Evolutionary conservation across 2,329 filamentous ascomycete genomes (phyloP), one percentile per base, ranked within the genome.

Genomic region (Myriosclerotinia curreyana): DNA sequence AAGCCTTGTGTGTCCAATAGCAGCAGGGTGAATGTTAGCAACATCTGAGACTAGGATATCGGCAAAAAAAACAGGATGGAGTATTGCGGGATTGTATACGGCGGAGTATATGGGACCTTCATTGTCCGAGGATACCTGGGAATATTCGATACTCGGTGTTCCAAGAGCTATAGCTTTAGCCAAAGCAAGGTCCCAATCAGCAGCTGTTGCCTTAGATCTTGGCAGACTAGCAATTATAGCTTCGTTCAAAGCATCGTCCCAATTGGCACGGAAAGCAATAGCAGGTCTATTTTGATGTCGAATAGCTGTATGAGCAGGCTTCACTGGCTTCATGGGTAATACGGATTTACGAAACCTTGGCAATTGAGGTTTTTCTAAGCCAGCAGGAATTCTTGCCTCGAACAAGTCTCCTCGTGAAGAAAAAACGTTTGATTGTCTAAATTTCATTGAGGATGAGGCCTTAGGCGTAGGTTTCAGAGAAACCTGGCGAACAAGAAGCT

Each of bases 351-450:
- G 63, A 25, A 63, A 63, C 14, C 65, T 64, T 22, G 56, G 64
- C 5, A 68, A 62, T 0, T 65, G 34, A 31, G 14, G 62, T 15
- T 64, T 61, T 22, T 69, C 65, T 6, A 15, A 46, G 0, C 11
- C 20, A n/a, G n/a, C 28, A 8, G 31, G 34, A n/a, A 28, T 25
- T 61, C 60, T 67, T 15, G 69, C 53, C 51, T 73, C 71, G 48
- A 66, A 73, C 5, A 72, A 38, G 60, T 71, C 68, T 28, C 69
- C 68, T 28, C 69, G 63, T 12, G 69, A 69, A 7, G 69, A 68
- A 8, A 73, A 58, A 7, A 72, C 68, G 61, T 64, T 69, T 22
- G 70, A 73, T 55, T 74, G 69, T 59, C 71, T 62, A 7, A 72
- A 28, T 20, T 69, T 14, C 54, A 31, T 50, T 63, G 65, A 34